Evolutionary conservation across 768 basidiomycete genomes (phyloP).

Genomic region (Symmetrospora coprosmae): DNA sequence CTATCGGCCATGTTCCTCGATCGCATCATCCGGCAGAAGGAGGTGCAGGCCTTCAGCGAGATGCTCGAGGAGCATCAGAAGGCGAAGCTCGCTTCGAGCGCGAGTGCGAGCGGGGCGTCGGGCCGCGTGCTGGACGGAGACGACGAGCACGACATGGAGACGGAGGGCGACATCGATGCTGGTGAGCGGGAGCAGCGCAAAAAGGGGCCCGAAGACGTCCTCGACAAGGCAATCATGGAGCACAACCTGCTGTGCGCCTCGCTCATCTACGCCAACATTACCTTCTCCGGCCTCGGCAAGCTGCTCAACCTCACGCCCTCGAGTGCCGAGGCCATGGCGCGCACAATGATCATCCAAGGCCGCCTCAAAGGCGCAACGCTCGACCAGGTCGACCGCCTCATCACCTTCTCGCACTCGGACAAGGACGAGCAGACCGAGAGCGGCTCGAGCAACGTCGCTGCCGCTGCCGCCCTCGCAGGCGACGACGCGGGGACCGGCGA

Average conservation of each 20-base stretch:
- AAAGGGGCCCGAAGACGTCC: slow-evolving; percentile 83
- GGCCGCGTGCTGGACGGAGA: slow-evolving; percentile 47
- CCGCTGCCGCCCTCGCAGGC: slow-evolving; percentile 22
- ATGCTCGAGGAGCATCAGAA: slow-evolving; percentile 83
- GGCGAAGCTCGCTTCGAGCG: slow-evolving; percentile 72
- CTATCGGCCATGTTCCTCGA: slow-evolving; percentile 97
- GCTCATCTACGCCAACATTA: slow-evolving; percentile 94
- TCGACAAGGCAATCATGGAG: slow-evolving; percentile 96
- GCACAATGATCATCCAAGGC: slow-evolving; percentile 97
- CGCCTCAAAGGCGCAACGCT: slow-evolving; percentile 71
- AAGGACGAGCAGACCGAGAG: slow-evolving; percentile 85
- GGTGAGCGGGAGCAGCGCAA: slow-evolving; percentile 38
- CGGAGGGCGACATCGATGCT: slow-evolving; percentile 42
- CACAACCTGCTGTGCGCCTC: slow-evolving; percentile 94
- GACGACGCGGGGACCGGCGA: slow-evolving; percentile 59
- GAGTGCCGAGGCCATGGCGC: slow-evolving; percentile 91
- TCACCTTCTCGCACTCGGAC: slow-evolving; percentile 69
- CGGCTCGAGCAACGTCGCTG: slow-evolving; percentile 37
- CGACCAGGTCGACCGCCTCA: slow-evolving; percentile 86
- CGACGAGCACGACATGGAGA: slow-evolving; percentile 35
- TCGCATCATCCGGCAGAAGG: slow-evolving; percentile 76
- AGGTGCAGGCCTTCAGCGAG: slow-evolving; percentile 76
- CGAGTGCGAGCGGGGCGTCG: slow-evolving; percentile 52
- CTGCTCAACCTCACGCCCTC: slow-evolving; percentile 77
- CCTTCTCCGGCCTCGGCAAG: slow-evolving; percentile 80